Evolutionary conservation across 2,329 filamentous ascomycete species (phyloP).

Genomic region (Parascedosporium putredinis): DNA sequence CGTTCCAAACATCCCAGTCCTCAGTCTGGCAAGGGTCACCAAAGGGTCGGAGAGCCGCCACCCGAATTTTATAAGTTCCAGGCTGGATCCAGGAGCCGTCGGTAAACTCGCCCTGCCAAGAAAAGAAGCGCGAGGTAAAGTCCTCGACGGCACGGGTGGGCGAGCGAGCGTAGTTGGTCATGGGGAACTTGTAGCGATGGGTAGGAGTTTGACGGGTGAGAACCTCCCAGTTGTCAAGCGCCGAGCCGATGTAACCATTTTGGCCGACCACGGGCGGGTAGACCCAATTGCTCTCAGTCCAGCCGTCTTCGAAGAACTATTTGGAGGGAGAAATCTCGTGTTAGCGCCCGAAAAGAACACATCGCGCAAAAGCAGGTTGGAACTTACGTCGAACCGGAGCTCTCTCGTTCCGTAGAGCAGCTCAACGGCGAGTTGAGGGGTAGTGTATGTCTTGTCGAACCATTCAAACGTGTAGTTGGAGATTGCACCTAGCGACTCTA

Average conservation of each 20-base stretch:
- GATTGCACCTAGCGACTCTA: not conserved
- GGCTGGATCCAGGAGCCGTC: conserved; percentile 18
- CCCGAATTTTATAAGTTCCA: conserved; percentile 16
- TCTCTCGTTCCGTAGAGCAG: conserved; percentile 11
- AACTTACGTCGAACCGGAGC: conserved; percentile 12
- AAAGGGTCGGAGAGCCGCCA: conserved; percentile 19
- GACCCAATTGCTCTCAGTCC: conserved; percentile 28
- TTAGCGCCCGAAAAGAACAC: no score
- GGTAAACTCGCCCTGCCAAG: conserved; percentile 19
- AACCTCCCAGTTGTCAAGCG: conserved; percentile 14
- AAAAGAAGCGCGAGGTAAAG: conserved; percentile 11
- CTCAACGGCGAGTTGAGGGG: not conserved
- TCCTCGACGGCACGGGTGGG: not conserved
- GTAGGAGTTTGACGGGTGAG: not conserved
- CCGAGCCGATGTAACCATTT: conserved; percentile 31
- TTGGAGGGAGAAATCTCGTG: no score
- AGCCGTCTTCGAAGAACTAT: conserved; percentile 23
- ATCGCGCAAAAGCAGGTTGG: no score
- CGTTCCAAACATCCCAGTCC: conserved; percentile 18
- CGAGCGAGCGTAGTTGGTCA: not conserved
- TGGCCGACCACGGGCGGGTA: conserved; percentile 29
- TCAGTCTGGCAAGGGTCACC: conserved; percentile 11
- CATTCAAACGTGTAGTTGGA: conserved; percentile 6
- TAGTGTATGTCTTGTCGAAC: conserved; percentile 1
- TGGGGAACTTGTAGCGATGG: not conserved